phyloP scores from a whole-genome alignment of 2,329 filamentous ascomycete genomes.

The Pseudocercospora pini-densiflorae region DNA sequence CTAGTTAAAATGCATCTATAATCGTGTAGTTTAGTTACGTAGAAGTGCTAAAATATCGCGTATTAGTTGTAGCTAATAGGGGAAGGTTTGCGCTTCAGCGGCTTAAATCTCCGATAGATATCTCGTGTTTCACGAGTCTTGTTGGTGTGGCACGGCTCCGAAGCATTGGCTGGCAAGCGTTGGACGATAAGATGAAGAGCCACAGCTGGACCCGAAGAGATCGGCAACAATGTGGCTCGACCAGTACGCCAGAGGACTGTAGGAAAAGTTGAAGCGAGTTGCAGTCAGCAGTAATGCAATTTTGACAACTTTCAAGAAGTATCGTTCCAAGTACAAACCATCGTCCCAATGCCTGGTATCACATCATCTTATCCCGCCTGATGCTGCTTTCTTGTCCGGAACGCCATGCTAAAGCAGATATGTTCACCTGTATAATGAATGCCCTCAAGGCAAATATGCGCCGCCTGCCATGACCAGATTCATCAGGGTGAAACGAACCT shows the following conservation, averaged over 20 bases:
- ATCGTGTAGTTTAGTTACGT: too few relatives aligned
- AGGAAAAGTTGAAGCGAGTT: neutral
- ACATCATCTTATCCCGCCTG: constrained; percentile 3
- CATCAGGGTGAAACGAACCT: constrained; percentile 92
- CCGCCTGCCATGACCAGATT: constrained; percentile 89
- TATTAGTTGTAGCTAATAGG: too few relatives aligned
- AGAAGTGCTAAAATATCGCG: too few relatives aligned
- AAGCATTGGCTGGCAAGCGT: neutral
- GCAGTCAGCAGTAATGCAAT: neutral
- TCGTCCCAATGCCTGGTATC: constrained; percentile 12
- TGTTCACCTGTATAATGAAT: neutral
- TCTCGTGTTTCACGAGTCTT: neutral
- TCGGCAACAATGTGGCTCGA: neutral
- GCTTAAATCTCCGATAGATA: too few relatives aligned
- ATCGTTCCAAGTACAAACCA: neutral
- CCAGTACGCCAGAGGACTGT: neutral
- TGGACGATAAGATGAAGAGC: neutral
- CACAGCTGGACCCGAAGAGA: neutral
- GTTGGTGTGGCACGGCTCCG: neutral
- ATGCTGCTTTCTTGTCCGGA: constrained; percentile 12
- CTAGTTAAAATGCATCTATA: too few relatives aligned
- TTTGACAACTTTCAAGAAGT: neutral
- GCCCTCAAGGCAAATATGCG: constrained; percentile 60
- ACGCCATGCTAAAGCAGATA: constrained; percentile 24
- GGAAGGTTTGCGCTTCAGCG: too few relatives aligned